Base-by-base conservation (phyloP, 495 filamentous ascomycete species). In the Sordaria brevicollis region DNA sequence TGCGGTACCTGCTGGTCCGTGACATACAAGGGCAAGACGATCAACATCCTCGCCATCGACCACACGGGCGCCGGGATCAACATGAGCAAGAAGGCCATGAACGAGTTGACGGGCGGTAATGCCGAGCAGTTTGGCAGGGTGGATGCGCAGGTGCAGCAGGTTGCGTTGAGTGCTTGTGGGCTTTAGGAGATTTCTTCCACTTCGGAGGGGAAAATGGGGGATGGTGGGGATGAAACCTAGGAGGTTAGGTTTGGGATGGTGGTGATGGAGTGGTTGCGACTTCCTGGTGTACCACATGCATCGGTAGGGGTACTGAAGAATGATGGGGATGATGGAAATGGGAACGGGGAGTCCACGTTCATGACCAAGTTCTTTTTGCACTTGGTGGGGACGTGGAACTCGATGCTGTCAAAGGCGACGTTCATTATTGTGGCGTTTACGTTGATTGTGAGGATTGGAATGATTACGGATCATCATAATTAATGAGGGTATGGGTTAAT, bases 1-100 rank as follows among this genome's bases (percentile, higher is more conserved):
- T 94, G 92, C 80, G 91, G 92, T 68, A 86, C 85, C 10, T 94
- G 91, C 84, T 94, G 88, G 81, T 67, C 79, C 62, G 78, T 92
- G 65, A 83, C 81, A 15, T 94, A 86, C 77, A 77, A 82, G 29
- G 83, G 86, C 73, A 79, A 82, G 68, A 88, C 83, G 21, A 84
- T 94, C 80, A 84, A 88, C 74, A 79, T 94, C 9, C 81, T 87
- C 11, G 92, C 87, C 31, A 82, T 94, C 70, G 92, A 94, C 79
- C 81, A 87, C 67, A 83, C 87, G 10, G 81, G 72, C 0, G 21
- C 70, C 25, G 90, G 89, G 3, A 88, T 91, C 81, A 90, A 91
- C 77, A 84, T 94, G 66, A 89, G 83, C 4, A 76, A 88, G 65
- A 70, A 74, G 35, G 91, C 89, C 29, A 85, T 94, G 88, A 83